phyloP scores from a whole-genome alignment of 495 filamentous ascomycete species.

The Aspergillus egyptiacus region DNA sequence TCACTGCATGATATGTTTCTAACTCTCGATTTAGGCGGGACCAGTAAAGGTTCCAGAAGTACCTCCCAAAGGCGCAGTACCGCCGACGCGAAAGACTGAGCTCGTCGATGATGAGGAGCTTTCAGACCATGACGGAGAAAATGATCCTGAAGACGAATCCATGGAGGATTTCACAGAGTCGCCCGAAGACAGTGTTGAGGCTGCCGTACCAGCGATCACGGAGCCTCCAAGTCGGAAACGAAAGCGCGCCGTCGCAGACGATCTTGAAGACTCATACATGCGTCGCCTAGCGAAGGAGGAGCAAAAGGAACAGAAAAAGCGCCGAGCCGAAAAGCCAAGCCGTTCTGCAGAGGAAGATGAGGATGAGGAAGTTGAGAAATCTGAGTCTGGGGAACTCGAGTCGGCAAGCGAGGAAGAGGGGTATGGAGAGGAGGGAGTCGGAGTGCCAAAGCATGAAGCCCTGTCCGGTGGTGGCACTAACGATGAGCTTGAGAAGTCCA shows the following conservation, averaged over 20 bases:
- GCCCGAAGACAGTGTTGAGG: constrained; percentile 26
- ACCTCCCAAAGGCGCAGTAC: constrained; percentile 33
- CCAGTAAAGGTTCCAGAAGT: constrained; percentile 56
- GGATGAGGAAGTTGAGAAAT: constrained; percentile 22
- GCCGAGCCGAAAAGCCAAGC: constrained; percentile 18
- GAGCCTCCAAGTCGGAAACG: constrained; percentile 60
- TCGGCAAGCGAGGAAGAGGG: too few relatives aligned
- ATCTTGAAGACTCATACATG: constrained; percentile 79
- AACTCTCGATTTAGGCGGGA: constrained; percentile 49
- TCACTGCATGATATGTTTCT: not conserved
- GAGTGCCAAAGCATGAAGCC: constrained; percentile 54
- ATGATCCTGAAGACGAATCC: constrained; percentile 36
- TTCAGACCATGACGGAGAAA: constrained; percentile 31
- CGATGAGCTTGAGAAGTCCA: constrained; percentile 72
- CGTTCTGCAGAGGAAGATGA: constrained; percentile 15
- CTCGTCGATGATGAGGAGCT: constrained; percentile 28
- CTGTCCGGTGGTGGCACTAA: constrained; percentile 31
- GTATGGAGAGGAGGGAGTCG: constrained; percentile 25
- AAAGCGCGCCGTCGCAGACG: constrained; percentile 67
- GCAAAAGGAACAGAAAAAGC: constrained; percentile 43
- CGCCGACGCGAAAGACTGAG: constrained; percentile 6
- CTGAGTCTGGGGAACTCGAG: constrained; percentile 17
- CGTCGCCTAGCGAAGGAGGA: constrained; percentile 59
- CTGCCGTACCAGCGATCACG: constrained; percentile 29
- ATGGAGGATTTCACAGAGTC: constrained; percentile 41